Conservation (phyloP, 768 basidiomycete genomes). For the Boletus subparvulus region DNA sequence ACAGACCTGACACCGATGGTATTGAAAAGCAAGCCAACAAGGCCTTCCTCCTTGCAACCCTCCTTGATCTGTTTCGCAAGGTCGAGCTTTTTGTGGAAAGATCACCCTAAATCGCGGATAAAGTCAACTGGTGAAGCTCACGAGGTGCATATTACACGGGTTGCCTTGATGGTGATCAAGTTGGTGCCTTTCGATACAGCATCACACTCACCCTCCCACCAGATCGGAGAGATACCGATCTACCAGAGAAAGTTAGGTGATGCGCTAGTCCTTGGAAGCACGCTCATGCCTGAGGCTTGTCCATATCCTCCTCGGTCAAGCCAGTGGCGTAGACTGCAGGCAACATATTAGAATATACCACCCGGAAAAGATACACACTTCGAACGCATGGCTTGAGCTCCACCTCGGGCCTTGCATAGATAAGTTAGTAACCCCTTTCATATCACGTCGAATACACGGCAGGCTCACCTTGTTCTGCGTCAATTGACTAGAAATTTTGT, state of each 20-base stretch:
- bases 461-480: conserved; percentile 73
- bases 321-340: conserved; percentile 70
- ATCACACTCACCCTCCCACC: conserved; percentile 76
- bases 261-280: neutral
- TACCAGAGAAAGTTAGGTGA: conserved; percentile 30
- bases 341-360: neutral
- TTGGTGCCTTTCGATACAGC: neutral
- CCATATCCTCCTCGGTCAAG: conserved; percentile 74
- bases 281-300: conserved; percentile 70
- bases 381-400: conserved; percentile 86
- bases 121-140: conserved; percentile 32
- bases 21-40: conserved; percentile 82
- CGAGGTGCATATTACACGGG: conserved; percentile 83
- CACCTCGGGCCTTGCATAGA: conserved; percentile 53
- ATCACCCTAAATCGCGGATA: conserved; percentile 1
- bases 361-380: conserved; percentile 1
- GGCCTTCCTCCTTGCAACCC: conserved; percentile 76
- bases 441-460: neutral
- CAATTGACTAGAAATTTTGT: conserved; percentile 70
- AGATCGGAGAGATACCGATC: conserved; percentile 86
- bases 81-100: conserved; percentile 54
- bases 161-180: conserved; percentile 51
- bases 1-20: conserved; percentile 79
- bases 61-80: conserved; percentile 78
- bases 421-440: neutral